A percentile compares a stretch with the other conserved stretches of the same genome.
phyloP scores from a whole-genome alignment of 768 basidiomycete species.

The Boletales sp. region DNA sequence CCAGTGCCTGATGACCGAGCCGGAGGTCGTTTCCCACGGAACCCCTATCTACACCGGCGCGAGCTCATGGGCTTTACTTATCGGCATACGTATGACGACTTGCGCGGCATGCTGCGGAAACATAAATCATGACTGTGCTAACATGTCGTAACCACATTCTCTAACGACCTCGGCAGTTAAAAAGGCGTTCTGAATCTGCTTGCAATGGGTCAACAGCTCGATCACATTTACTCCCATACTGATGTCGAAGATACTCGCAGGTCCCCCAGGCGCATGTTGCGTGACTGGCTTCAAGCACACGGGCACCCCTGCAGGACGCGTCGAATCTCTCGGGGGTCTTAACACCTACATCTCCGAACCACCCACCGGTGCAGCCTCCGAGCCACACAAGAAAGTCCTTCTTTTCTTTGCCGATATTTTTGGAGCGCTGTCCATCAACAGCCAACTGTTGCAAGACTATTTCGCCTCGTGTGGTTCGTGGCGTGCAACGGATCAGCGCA shows the following conservation, averaged over 20 bases:
- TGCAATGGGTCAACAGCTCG: too few relatives aligned
- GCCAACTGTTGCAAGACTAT: slow-evolving; percentile 46
- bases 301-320: slow-evolving; percentile 44
- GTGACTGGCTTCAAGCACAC: slow-evolving; percentile 46
- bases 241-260: slow-evolving; percentile 36
- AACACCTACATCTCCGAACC: slow-evolving; percentile 56
- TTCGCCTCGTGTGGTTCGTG: slow-evolving; percentile 44
- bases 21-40: too few relatives aligned
- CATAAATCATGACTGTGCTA: too few relatives aligned
- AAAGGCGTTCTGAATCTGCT: too few relatives aligned
- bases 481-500: slow-evolving; percentile 26
- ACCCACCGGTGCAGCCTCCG: slow-evolving; percentile 11
- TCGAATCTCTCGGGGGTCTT: slow-evolving; percentile 42
- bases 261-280: slow-evolving; percentile 45
- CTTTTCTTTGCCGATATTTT: slow-evolving; percentile 55
- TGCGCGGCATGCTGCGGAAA: too few relatives aligned
- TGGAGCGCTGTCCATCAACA: slow-evolving; percentile 52
- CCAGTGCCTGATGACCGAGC: too few relatives aligned
- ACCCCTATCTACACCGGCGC: too few relatives aligned
- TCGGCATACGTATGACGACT: too few relatives aligned
- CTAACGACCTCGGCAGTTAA: too few relatives aligned
- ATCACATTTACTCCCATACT: too few relatives aligned
- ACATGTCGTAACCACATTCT: too few relatives aligned
- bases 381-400: slow-evolving; percentile 41
- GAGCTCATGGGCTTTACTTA: too few relatives aligned